Conservation (phyloP, 306 rosid species). For the Alnus glutinosa region DNA sequence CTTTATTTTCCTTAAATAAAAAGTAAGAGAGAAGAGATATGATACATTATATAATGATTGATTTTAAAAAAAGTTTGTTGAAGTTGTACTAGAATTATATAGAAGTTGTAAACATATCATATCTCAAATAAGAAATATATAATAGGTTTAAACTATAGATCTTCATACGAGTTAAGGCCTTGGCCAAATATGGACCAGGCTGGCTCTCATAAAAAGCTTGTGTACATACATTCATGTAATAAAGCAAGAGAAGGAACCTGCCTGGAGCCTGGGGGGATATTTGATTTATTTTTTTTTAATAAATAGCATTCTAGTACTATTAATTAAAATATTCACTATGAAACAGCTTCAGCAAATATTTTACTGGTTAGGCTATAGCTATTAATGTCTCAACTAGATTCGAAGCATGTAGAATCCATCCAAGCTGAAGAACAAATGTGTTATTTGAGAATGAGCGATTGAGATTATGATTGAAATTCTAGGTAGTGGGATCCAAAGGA, state of each 20-base stretch:
- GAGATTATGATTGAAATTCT: not conserved
- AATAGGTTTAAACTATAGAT: not conserved
- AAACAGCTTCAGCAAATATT: not conserved
- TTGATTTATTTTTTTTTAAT: not conserved
- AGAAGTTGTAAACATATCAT: no score
- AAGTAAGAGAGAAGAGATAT: not conserved
- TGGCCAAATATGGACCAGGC: not conserved
- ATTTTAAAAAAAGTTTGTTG: no score
- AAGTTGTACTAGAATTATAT: no score
- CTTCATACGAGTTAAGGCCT: not conserved
- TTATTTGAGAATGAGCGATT: not conserved
- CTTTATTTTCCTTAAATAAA: not conserved
- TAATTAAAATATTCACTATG: not conserved
- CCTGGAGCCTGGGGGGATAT: no score
- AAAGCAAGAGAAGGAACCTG: no score
- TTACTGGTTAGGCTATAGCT: not conserved
- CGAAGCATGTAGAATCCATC: not conserved
- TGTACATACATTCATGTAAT: not conserved
- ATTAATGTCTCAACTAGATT: not conserved
- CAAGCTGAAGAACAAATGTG: not conserved
- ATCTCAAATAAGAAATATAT: no score
- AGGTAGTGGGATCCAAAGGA: slow-evolving; percentile 14
- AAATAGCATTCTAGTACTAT: not conserved
- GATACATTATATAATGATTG: no score
- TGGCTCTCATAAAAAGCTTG: not conserved